phyloP scores from a whole-genome alignment of 208 protist genomes.

The Leishmania gerbilli region DNA sequence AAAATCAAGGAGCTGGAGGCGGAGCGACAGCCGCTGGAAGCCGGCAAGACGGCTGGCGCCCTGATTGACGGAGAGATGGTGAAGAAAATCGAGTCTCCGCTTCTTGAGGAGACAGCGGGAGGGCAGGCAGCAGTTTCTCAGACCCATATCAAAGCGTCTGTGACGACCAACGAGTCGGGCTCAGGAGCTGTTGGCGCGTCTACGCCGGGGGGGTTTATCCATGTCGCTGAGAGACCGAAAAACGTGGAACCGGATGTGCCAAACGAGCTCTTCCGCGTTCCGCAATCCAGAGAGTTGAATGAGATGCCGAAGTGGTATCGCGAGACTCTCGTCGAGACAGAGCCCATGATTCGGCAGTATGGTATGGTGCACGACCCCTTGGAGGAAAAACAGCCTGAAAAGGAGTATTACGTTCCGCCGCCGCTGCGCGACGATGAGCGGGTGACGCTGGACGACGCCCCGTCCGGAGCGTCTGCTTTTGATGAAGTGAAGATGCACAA shows the following conservation, averaged over 20 bases:
- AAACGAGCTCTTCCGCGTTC: conserved; percentile 69
- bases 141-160: neutral
- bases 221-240: conserved; percentile 52
- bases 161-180: neutral
- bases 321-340: conserved; percentile 75
- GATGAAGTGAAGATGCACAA: conserved; percentile 86
- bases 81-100: conserved; percentile 24
- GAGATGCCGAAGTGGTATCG: conserved; percentile 85
- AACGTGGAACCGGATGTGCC: conserved; percentile 73
- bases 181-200: neutral
- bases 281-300: conserved; percentile 54
- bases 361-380: conserved; percentile 81
- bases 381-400: conserved; percentile 37
- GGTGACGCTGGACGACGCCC: conserved; percentile 80
- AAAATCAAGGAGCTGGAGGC: conserved; percentile 56
- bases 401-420: conserved; percentile 73
- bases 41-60: neutral
- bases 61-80: conserved; percentile 27
- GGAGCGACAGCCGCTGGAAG: conserved; percentile 35
- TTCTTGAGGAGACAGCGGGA: conserved; percentile 13
- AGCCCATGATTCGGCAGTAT: conserved; percentile 80
- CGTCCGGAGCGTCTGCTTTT: conserved; percentile 73
- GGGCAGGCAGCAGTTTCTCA: neutral
- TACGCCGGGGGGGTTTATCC: conserved; percentile 46
- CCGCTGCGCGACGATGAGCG: conserved; percentile 54